A percentile compares a stretch with the other conserved stretches of the same genome.
phyloP scores from a whole-genome alignment of 441 rosid genomes.

The Brassica hybrid region DNA sequence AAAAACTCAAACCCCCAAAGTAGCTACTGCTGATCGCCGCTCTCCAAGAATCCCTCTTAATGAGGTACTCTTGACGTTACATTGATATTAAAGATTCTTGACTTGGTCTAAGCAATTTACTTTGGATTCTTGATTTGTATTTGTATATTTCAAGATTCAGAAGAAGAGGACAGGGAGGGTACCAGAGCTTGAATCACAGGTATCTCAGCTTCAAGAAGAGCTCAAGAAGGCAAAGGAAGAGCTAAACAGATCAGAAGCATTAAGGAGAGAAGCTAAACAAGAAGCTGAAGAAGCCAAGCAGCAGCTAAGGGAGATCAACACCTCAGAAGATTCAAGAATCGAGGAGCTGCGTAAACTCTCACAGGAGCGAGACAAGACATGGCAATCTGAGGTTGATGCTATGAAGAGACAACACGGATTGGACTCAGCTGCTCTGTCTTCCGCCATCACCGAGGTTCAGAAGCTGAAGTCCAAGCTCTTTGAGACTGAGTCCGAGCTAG shows the following conservation, averaged over 20 bases:
- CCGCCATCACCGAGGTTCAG: slow-evolving; percentile 85
- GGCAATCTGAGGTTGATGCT: slow-evolving; percentile 95
- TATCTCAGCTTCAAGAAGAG: slow-evolving; percentile 82
- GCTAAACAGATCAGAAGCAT: slow-evolving; percentile 70
- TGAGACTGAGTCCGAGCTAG: slow-evolving; percentile 79
- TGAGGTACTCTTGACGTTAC: slow-evolving; percentile 59
- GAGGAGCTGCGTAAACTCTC: slow-evolving; percentile 82
- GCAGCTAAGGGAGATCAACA: slow-evolving; percentile 75
- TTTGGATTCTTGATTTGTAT: slow-evolving; percentile 3
- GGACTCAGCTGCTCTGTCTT: slow-evolving; percentile 79
- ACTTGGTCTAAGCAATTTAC: slow-evolving; percentile 8
- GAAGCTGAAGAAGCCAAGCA: slow-evolving; percentile 82
- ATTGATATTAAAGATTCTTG: slow-evolving; percentile 1
- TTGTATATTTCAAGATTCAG: slow-evolving; percentile 44
- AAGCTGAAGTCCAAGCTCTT: slow-evolving; percentile 77
- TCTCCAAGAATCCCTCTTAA: slow-evolving; percentile 71
- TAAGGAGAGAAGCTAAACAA: slow-evolving; percentile 67
- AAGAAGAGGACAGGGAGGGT: slow-evolving; percentile 74
- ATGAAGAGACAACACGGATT: slow-evolving; percentile 79
- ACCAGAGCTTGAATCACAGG: slow-evolving; percentile 74
- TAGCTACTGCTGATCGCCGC: slow-evolving; percentile 62
- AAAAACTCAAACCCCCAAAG: slow-evolving; percentile 62
- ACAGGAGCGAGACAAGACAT: slow-evolving; percentile 79
- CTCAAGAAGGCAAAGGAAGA: slow-evolving; percentile 84
- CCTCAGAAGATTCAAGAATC: slow-evolving; percentile 77